phyloP scores from a whole-genome alignment of 257 asterid genomes.

The Forsythia suspensa region DNA sequence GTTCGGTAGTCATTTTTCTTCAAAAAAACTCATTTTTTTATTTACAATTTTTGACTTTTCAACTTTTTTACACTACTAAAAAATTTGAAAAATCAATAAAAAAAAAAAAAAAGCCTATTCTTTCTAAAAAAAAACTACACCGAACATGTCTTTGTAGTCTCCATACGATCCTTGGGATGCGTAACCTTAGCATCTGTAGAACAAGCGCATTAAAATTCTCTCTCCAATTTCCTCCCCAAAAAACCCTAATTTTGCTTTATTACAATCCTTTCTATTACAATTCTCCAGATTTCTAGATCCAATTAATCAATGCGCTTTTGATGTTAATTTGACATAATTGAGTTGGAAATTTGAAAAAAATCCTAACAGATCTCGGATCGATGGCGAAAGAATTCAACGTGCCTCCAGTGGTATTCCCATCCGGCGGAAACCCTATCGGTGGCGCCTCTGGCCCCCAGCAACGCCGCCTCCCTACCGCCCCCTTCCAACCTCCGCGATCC shows the following conservation, averaged over 20 bases:
- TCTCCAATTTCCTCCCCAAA: not conserved
- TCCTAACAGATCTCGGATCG: constrained; percentile 37
- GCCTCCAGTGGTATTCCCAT: constrained; percentile 80
- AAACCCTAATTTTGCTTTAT: not conserved
- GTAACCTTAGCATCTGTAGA: not conserved
- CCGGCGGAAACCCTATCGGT: constrained; percentile 61
- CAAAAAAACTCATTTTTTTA: too few species aligned
- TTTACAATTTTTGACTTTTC: too few species aligned
- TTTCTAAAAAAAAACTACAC: too few species aligned
- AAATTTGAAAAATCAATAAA: too few species aligned
- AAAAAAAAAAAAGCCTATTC: too few species aligned
- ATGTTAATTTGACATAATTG: not conserved
- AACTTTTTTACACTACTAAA: too few species aligned
- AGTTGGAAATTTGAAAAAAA: not conserved
- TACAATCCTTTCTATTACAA: not conserved
- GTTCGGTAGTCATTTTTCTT: too few species aligned
- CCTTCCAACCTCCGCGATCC: constrained; percentile 79
- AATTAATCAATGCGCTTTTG: not conserved
- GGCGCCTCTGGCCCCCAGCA: constrained; percentile 50
- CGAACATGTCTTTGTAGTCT: too few species aligned
- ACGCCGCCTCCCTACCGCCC: constrained; percentile 85
- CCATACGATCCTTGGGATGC: not conserved
- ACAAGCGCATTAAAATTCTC: not conserved
- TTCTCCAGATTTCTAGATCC: not conserved
- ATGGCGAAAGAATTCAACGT: constrained; percentile 84